Evolutionary conservation across 2,329 filamentous ascomycete genomes (phyloP).

Genomic region (Colletotrichum camelliae): DNA sequence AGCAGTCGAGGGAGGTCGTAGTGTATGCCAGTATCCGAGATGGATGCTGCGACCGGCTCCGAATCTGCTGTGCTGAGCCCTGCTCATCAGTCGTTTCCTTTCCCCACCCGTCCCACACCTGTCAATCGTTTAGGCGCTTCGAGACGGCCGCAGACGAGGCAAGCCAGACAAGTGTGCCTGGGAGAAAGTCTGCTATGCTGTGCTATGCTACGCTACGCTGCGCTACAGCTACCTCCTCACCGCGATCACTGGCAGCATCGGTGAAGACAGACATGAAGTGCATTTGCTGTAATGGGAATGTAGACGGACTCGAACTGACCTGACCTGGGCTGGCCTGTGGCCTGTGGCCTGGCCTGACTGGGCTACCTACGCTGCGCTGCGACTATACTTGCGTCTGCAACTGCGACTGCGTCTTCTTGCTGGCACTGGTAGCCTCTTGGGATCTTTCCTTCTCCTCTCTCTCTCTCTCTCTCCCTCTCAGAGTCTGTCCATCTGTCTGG

Average conservation of each 20-base stretch:
- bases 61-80: constrained; percentile 13
- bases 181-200: background rate
- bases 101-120: constrained; percentile 5
- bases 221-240: background rate
- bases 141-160: background rate
- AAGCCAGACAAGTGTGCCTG: background rate
- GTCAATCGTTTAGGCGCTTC: constrained; percentile 14
- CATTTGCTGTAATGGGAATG: background rate
- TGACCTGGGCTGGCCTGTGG: background rate
- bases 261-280: background rate
- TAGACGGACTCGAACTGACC: background rate
- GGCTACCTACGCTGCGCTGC: background rate
- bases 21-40: background rate
- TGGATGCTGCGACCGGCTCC: background rate
- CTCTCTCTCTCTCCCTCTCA: background rate
- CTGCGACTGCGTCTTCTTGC: background rate
- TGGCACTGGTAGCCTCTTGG: constrained; percentile 6
- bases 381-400: background rate
- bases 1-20: background rate
- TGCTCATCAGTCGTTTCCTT: background rate
- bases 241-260: background rate
- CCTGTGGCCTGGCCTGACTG: background rate
- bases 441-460: background rate
- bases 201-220: background rate
- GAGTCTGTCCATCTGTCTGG: background rate